A percentile compares a stretch with the other conserved stretches of the same genome.
These are phyloP conservation scores for Pouteria glomerata DNA, from an alignment of 148 eudicot genomes.

Conservation along the genomic window DNA sequence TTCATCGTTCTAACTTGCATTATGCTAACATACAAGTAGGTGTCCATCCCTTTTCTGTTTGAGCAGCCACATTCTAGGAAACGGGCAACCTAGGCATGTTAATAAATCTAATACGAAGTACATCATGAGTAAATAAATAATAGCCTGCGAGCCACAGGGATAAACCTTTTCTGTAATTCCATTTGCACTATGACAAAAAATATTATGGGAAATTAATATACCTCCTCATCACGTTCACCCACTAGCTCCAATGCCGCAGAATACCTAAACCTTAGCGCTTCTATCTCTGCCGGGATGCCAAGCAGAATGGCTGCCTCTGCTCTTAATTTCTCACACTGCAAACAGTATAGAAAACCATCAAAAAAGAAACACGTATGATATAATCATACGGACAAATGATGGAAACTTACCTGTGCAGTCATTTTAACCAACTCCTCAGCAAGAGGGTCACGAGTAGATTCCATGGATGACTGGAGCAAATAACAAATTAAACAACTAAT, in stretches of 20 bases:
- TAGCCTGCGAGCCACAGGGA: too few species aligned
- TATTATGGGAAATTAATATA: slow-evolving; percentile 26
- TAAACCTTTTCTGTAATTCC: too few species aligned
- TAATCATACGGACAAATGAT: neutral
- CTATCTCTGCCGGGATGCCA: slow-evolving; percentile 83
- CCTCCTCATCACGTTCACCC: slow-evolving; percentile 99
- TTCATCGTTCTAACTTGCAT: too few species aligned
- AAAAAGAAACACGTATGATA: neutral
- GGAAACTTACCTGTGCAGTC: slow-evolving; percentile 73
- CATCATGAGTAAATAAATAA: neutral
- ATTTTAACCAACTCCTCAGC: slow-evolving; percentile 94
- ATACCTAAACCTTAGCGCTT: slow-evolving; percentile 81
- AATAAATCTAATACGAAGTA: neutral
- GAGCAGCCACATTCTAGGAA: neutral
- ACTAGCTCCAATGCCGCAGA: slow-evolving; percentile 94
- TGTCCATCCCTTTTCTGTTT: too few species aligned
- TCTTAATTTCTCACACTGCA: slow-evolving; percentile 85
- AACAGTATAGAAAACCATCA: slow-evolving; percentile 7
- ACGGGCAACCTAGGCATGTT: neutral
- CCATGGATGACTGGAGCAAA: slow-evolving; percentile 73
- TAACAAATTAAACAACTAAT: neutral
- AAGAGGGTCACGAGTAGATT: slow-evolving; percentile 90
- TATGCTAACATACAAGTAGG: too few species aligned
- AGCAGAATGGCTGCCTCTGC: slow-evolving; percentile 73
- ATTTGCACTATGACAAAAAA: too few species aligned